Evolutionary conservation across 2,329 filamentous ascomycete species (phyloP).

Genomic region (Pyrenochaeta sp.): DNA sequence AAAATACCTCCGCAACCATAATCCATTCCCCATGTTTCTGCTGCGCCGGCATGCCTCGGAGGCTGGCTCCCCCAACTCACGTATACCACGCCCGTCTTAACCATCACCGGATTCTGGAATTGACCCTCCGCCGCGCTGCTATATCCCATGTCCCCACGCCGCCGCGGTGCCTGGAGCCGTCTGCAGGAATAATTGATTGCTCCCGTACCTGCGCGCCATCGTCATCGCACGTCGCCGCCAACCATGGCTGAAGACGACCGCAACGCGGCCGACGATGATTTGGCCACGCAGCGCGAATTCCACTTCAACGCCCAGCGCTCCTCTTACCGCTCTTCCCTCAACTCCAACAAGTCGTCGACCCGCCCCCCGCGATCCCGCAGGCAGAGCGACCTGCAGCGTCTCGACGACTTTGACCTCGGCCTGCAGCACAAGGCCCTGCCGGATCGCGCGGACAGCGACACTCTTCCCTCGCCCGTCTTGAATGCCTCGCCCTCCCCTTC

Average conservation of each 20-base stretch:
- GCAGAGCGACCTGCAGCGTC: constrained; percentile 14
- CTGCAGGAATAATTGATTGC: too few relatives aligned
- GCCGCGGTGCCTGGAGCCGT: too few relatives aligned
- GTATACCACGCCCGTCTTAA: too few relatives aligned
- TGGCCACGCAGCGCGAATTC: constrained; percentile 29
- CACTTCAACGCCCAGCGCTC: constrained; percentile 48
- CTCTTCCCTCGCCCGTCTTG: constrained; percentile 3
- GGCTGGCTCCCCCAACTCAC: too few relatives aligned
- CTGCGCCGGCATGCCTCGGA: too few relatives aligned
- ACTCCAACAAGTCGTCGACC: constrained; percentile 19
- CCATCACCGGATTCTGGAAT: too few relatives aligned
- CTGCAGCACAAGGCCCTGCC: constrained; percentile 1
- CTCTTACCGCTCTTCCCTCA: constrained; percentile 27
- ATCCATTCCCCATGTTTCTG: too few relatives aligned
- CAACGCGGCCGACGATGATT: constrained; percentile 29
- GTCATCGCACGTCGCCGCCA: constrained; percentile 18
- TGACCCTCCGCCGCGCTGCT: too few relatives aligned
- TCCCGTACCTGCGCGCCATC: neutral
- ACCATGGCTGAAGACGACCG: constrained; percentile 28
- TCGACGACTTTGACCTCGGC: constrained; percentile 28
- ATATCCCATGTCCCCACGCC: too few relatives aligned
- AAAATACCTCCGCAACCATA: too few relatives aligned
- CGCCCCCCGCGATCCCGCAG: constrained; percentile 20
- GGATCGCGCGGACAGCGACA: constrained; percentile 21
- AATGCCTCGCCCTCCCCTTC: constrained; percentile 26